Base-by-base conservation (phyloP, 768 basidiomycete genomes). In the Leccinum variicolor region DNA sequence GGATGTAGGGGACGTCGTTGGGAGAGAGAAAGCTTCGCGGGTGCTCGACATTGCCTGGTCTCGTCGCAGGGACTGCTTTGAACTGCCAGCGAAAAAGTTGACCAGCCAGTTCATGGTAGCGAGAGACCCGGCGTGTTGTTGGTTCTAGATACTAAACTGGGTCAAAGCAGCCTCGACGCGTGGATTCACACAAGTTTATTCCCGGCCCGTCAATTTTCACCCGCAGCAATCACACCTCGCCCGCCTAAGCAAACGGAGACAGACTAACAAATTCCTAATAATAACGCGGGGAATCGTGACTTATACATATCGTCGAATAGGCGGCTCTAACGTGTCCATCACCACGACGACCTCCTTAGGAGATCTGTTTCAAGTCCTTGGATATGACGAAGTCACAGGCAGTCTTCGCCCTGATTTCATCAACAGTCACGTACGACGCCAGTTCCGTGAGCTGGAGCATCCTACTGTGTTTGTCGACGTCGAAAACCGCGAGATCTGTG, bases 401-500 rank as follows among this genome's bases (percentile, higher is more conserved):
- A 7, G 93, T 96, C 81, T 90, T 93, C 46, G 82, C 82, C 68
- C 79, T 81, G 39, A 95, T 84, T 66, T 94, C 90, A 33, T 92
- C 91, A 31, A 94, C 62, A 0, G 84, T 84, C 34, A 90, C 85
- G 9, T 91, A 91, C 62, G 87, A 82, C 3, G 89, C 90, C 52
- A 90, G 64, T 73, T 96, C 94, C 36, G 77, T 83, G 66, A 96
- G 76, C 54, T 79, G 81, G 71, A 96, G 76, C 62, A 79, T 80
- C 15, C 92, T 90, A 50, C 76, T 80, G 31, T 72, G 67, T 47
- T 92, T 79, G 72, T 97, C 89, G 31, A 96, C 89, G 57, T 90
- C 81, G 71, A 98, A 96, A 33, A 92, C 92, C 26, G 84, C 87
- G 15, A 96, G 82, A 65, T 96, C 93, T 0, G 93, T 96, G 73